phyloP scores from a whole-genome alignment of 2,329 filamentous ascomycete species.

The Stachybotrys elegans region DNA sequence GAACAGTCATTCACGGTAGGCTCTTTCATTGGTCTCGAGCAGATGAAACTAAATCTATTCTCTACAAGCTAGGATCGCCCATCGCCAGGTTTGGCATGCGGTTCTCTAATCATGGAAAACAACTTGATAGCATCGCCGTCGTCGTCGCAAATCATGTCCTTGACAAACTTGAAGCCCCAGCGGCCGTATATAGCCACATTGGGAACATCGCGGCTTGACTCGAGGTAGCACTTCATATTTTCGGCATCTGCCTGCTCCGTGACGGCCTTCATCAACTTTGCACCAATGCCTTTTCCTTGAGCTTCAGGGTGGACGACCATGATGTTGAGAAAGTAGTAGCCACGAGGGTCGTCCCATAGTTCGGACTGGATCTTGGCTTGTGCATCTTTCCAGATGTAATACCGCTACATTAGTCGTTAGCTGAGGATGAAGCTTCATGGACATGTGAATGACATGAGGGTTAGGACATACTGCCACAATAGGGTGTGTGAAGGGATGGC shows the following conservation, averaged over 20 bases:
- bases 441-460: too few relatives aligned
- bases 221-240: conserved; percentile 62
- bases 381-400: conserved; percentile 67
- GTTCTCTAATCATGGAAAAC: conserved; percentile 42
- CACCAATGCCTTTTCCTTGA: conserved; percentile 63
- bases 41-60: too few relatives aligned
- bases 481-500: too few relatives aligned
- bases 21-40: too few relatives aligned
- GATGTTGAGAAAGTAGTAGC: conserved; percentile 75
- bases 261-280: conserved; percentile 58
- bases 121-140: conserved; percentile 50
- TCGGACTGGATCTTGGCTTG: conserved; percentile 57
- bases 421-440: too few relatives aligned
- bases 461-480: too few relatives aligned
- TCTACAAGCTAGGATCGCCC: too few relatives aligned
- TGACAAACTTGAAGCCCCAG: conserved; percentile 61
- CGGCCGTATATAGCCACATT: conserved; percentile 67
- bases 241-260: conserved; percentile 59
- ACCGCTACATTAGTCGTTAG: conserved; percentile 51
- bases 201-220: conserved; percentile 62
- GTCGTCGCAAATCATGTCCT: conserved; percentile 63
- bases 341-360: conserved; percentile 60
- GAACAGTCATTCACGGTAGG: too few relatives aligned
- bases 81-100: conserved; percentile 11
- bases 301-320: conserved; percentile 61